These are phyloP conservation scores for Syzygium aromaticum DNA, from an alignment of 345 rosid species.

Conservation along the genomic window DNA sequence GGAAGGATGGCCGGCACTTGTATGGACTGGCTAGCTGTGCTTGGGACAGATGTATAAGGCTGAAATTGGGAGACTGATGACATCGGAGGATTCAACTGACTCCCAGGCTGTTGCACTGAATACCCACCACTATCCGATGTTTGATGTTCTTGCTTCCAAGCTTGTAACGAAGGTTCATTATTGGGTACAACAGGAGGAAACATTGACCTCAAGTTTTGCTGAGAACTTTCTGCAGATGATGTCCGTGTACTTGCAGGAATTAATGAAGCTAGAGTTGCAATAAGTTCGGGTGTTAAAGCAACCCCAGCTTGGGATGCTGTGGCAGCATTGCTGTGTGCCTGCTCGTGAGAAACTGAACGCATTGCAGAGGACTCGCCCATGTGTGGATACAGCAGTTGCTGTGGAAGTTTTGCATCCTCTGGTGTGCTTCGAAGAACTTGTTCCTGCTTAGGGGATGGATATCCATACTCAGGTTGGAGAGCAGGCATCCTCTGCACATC, in stretches of 20 bases:
- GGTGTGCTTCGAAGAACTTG: constrained; percentile 33
- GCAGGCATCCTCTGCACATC: constrained; percentile 21
- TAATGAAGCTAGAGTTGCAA: constrained; percentile 65
- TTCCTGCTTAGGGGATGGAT: constrained; percentile 22
- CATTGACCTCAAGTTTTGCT: constrained; percentile 27
- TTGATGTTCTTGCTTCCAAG: constrained; percentile 39
- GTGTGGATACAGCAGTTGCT: constrained; percentile 25
- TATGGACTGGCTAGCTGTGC: constrained; percentile 25
- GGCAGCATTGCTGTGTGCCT: constrained; percentile 16
- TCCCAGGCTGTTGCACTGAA: constrained; percentile 35
- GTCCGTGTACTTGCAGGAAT: constrained; percentile 52
- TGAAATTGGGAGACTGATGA: constrained; percentile 31
- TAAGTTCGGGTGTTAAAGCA: constrained; percentile 69
- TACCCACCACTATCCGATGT: constrained; percentile 28
- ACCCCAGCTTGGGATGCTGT: constrained; percentile 50
- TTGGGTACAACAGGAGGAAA: constrained; percentile 27
- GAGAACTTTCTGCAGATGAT: constrained; percentile 33
- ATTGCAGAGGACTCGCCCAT: constrained; percentile 20
- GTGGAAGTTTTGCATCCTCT: constrained; percentile 34
- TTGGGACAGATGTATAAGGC: constrained; percentile 31
- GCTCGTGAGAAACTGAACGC: constrained; percentile 27
- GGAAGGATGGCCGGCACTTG: constrained; percentile 26
- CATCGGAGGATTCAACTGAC: constrained; percentile 33
- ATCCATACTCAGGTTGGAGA: constrained; percentile 26
- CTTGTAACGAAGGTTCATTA: constrained; percentile 32